Evolutionary conservation across 495 filamentous ascomycete genomes (phyloP).

Genomic region (Aspergillus incahuasiensis): DNA sequence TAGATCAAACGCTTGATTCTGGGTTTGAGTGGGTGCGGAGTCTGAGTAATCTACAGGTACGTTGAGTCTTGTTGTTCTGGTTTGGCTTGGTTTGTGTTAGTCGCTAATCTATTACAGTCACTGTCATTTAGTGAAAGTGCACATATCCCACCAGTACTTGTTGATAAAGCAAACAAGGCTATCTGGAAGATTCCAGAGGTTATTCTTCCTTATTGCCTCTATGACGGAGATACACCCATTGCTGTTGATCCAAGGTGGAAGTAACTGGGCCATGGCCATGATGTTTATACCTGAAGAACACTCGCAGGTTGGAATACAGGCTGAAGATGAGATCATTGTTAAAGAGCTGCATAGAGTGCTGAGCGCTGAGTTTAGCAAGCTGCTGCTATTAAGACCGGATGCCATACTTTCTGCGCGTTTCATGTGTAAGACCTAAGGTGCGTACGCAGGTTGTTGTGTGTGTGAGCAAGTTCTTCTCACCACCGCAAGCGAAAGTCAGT

Average conservation of each 20-base stretch:
- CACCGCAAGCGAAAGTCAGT: not conserved
- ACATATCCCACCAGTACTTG: conserved; percentile 22
- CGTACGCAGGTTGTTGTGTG: too few relatives aligned
- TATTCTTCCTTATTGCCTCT: conserved; percentile 20
- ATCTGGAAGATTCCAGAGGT: conserved; percentile 32
- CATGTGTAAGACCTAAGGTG: not conserved
- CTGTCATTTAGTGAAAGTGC: conserved; percentile 31
- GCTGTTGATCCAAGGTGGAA: conserved; percentile 29
- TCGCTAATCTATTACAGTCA: conserved; percentile 19
- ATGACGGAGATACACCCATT: conserved; percentile 13
- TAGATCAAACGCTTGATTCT: conserved; percentile 14
- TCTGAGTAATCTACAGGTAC: conserved; percentile 22
- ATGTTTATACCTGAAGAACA: not conserved
- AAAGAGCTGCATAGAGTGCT: not conserved
- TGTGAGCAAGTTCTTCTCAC: too few relatives aligned
- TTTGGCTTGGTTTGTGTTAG: not conserved
- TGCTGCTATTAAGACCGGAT: not conserved
- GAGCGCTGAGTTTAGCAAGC: not conserved
- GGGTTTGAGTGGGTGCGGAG: conserved; percentile 28
- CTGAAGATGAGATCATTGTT: not conserved
- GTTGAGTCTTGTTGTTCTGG: not conserved
- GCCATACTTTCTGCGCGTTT: not conserved
- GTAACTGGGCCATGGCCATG: not conserved
- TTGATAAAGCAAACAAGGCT: conserved; percentile 24
- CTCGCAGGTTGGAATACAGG: not conserved